These are phyloP conservation scores for Aspergillus cavernicola DNA, from an alignment of 495 filamentous ascomycete genomes.

Conservation along the genomic window DNA sequence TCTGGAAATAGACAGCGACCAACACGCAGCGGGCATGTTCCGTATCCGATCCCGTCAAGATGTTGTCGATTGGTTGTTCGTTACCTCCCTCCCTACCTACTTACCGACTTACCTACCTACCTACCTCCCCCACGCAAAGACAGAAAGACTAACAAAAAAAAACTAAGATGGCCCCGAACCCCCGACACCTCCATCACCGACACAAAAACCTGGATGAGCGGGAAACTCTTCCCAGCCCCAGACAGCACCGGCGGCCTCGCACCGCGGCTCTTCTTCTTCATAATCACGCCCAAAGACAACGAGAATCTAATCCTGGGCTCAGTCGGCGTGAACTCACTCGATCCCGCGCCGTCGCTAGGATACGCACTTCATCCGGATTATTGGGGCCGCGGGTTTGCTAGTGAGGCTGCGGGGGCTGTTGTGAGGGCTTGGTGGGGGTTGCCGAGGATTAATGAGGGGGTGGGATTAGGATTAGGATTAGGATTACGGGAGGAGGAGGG, in stretches of 20 bases:
- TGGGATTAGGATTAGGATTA: too few relatives aligned
- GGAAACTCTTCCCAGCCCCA: slow-evolving; percentile 21
- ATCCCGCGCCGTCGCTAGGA: slow-evolving; percentile 25
- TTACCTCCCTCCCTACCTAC: neutral
- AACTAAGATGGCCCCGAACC: slow-evolving; percentile 18
- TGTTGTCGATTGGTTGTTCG: slow-evolving; percentile 29
- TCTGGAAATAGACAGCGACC: neutral
- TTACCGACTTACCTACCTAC: neutral
- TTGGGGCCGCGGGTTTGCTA: neutral
- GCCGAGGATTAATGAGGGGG: neutral
- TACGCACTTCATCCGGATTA: slow-evolving; percentile 22
- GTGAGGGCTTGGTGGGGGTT: neutral
- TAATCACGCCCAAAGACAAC: slow-evolving; percentile 15
- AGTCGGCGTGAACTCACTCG: slow-evolving; percentile 23
- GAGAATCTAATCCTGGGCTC: slow-evolving; percentile 19
- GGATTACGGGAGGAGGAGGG: neutral
- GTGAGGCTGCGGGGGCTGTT: neutral
- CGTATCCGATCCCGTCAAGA: slow-evolving; percentile 22
- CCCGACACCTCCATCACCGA: slow-evolving; percentile 21
- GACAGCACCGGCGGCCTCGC: slow-evolving; percentile 23
- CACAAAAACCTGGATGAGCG: slow-evolving; percentile 18
- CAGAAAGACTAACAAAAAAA: neutral
- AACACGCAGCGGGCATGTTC: slow-evolving; percentile 21
- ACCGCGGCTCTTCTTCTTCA: slow-evolving; percentile 21
- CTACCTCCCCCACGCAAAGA: neutral